Percentiles rank a stretch among this genome's conserved stretches.
These are phyloP conservation scores for Paecilomyces fulvus DNA, from an alignment of 2,329 filamentous ascomycete genomes.

Conservation along the genomic window DNA sequence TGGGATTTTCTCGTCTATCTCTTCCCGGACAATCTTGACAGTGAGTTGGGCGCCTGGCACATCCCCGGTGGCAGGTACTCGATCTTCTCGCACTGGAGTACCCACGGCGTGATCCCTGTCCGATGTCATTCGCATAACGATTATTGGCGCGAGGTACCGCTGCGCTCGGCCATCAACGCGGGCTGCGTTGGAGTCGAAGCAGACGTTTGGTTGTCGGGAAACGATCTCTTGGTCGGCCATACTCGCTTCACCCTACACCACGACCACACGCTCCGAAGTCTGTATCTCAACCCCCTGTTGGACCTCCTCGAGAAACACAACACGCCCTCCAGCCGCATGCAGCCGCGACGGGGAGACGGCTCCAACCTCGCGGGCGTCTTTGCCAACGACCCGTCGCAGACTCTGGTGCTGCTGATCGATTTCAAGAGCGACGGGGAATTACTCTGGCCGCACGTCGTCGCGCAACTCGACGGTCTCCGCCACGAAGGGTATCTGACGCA, in stretches of 20 bases:
- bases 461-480: slow-evolving; percentile 35
- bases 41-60: slow-evolving; percentile 4
- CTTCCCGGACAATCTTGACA: slow-evolving; percentile 7
- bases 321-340: slow-evolving; percentile 15
- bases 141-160: slow-evolving; percentile 33
- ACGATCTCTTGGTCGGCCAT: slow-evolving; percentile 58
- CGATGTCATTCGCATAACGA: slow-evolving; percentile 36
- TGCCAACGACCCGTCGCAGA: slow-evolving; percentile 43
- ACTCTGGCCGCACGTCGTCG: slow-evolving; percentile 18
- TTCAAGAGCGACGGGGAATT: slow-evolving; percentile 51
- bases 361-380: slow-evolving; percentile 45
- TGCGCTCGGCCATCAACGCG: slow-evolving; percentile 31
- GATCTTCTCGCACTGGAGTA: slow-evolving; percentile 1
- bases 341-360: neutral
- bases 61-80: slow-evolving; percentile 2
- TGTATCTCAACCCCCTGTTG: slow-evolving; percentile 59
- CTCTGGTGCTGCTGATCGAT: slow-evolving; percentile 58
- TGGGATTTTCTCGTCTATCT: slow-evolving; percentile 2
- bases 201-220: slow-evolving; percentile 38
- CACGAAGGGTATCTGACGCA: slow-evolving; percentile 36
- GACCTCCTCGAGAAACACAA: slow-evolving; percentile 50
- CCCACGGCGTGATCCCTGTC: slow-evolving; percentile 6
- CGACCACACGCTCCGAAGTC: slow-evolving; percentile 21
- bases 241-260: slow-evolving; percentile 42
- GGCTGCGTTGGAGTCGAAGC: slow-evolving; percentile 39